Base-by-base conservation (phyloP, 495 filamentous ascomycete species). In the Thermochaetoides thermophila region DNA sequence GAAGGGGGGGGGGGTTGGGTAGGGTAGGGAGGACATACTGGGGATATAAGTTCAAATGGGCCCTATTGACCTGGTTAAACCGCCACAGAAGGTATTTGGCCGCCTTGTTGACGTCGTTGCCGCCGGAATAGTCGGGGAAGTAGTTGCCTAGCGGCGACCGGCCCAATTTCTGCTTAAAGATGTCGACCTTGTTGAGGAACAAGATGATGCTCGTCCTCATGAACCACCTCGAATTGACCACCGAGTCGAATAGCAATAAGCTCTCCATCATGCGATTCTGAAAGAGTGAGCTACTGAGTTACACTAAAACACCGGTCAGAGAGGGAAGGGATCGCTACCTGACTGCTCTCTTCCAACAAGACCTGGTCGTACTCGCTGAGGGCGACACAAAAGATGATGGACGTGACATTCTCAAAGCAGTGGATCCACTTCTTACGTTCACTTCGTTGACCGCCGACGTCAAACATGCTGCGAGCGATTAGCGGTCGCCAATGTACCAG, bases 391-490 rank as follows among this genome's bases (percentile, higher is more conserved):
- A 97, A 97, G 46, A 97, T 96, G 56, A 97, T 97, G n/a, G 89
- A 97, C 7, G 89, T 97, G 43, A 97, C 89, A 43, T 95, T 94
- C 55, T 97, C 89, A 53, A 97, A 97, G 64, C 89, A 97, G 60
- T 97, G 89, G 48, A 97, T 97, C 89, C 89, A 97, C 60, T 97
- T 97, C 61, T 97, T 97, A 34, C 89, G 74, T 55, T 97, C 89
- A 55, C 85, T 94, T 44, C 89, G 66, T 61, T 97, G 89, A 20
- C 89, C 89, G 37, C 89, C 89, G 14, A 97, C 89, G 55, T 97
- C 89, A 52, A 97, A 97, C 89, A 97, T 97, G 66, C 85, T 94
- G 42, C 31, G 46, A 30, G 7, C 21, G 38, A 1, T 17, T 13
- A 36, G 64, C 29, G 48, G 42, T 7, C 25, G 30, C 40, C 44